Percentiles rank a stretch among this genome's conserved stretches.
Conservation (phyloP, 495 filamentous ascomycete species). For the Aspergillus panamensis region DNA sequence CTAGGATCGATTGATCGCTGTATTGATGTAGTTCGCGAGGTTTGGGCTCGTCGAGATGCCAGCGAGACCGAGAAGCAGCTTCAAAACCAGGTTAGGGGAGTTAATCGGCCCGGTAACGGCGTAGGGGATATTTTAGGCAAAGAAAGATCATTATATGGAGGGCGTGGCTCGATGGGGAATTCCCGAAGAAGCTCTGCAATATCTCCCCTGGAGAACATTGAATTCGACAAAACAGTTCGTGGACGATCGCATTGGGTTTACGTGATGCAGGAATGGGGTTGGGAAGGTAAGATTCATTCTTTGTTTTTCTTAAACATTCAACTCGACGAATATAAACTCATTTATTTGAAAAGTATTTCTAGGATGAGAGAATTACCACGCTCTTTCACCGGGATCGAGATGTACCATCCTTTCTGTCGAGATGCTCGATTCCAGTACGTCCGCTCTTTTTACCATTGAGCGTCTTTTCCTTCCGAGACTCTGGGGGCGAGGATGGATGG, state of each 20-base stretch:
- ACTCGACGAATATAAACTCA: conserved; percentile 4
- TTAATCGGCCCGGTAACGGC: conserved; percentile 16
- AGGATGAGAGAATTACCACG: conserved; percentile 24
- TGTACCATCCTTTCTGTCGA: not conserved
- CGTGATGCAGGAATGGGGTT: conserved; percentile 75
- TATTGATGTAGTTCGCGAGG: conserved; percentile 71
- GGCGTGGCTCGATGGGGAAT: conserved; percentile 3
- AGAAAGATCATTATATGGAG: conserved; percentile 12
- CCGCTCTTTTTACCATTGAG: not conserved
- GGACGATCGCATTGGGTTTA: conserved; percentile 72
- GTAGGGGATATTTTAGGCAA: conserved; percentile 13
- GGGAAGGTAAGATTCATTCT: conserved; percentile 60
- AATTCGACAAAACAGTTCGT: conserved; percentile 62
- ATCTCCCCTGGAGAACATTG: conserved; percentile 47
- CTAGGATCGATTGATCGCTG: conserved; percentile 71
- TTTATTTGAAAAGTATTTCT: conserved; percentile 35
- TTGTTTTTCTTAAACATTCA: not conserved
- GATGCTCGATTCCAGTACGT: not conserved
- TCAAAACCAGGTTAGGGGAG: conserved; percentile 15
- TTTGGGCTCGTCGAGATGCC: conserved; percentile 60
- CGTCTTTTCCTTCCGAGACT: not conserved
- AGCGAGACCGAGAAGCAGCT: conserved; percentile 36
- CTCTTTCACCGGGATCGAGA: conserved; percentile 1
- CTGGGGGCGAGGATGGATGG: not conserved
- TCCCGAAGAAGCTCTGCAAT: conserved; percentile 32